Base-by-base conservation (phyloP, 2,329 filamentous ascomycete species). In the Emericellopsis atlantica region DNA sequence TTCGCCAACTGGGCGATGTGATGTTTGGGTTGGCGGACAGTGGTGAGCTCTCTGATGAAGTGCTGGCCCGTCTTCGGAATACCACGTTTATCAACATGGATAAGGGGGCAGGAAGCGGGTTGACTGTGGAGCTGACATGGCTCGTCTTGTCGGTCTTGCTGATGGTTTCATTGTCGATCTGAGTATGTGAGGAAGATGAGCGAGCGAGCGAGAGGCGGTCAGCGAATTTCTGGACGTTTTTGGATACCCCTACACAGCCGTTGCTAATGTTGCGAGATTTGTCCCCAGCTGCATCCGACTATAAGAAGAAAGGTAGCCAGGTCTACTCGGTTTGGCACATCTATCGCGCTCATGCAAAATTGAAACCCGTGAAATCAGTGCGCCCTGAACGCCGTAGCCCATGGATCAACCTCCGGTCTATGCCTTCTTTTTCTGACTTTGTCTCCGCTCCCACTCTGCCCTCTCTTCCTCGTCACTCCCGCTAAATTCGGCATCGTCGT, bases 401-500 rank as follows among this genome's bases (percentile, higher is more conserved):
- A 29, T 12, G 12, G 26, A 3, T 12, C 26, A 29, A 9, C 6
- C 6, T 37, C 35, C n/a, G 32, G n/a, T 35, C 31, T 15, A 15
- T 35, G n/a, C n/a, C 32, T 39, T 32, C 36, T 40, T 29, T 51
- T 58, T 66, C 50, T 62, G 60, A 55, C 57, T 62, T 52, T 64
- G 62, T 53, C 65, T 64, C 50, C 71, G 61, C 58, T 79, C 73
- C 67, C 71, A 77, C 60, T 76, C 74, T 15, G 70, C 75, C 45
- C 75, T 66, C 57, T 79, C 76, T 44, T 80, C 76, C 9, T 78
- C 74, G 45, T 80, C 76, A 49, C 76, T 80, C 18, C 72, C 76
- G 41, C 74, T 79, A 40, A 77, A 78, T 57, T 79, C 75, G 32
- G 67, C 75, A 44, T 76, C 70, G 4, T 74, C 71, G 33, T 76